Evolutionary conservation across 169 alveolate species (phyloP).

Genomic region (Prorocentrum cordatum): DNA sequence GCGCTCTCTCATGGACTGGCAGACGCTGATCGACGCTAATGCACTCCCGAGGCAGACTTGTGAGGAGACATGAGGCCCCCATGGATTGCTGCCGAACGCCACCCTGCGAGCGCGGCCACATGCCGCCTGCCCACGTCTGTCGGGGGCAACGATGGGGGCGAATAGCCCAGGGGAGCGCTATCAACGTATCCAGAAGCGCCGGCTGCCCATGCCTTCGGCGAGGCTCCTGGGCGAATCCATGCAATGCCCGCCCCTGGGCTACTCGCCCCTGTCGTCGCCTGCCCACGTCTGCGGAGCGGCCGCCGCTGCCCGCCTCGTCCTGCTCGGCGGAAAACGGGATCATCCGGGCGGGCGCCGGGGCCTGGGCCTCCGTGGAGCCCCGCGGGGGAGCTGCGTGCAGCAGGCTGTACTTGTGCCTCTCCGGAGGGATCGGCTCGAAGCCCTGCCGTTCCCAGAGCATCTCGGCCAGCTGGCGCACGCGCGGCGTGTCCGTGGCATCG

Average conservation of each 20-base stretch:
- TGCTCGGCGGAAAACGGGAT: too few species aligned
- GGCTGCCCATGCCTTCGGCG: background rate
- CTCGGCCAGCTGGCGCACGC: background rate
- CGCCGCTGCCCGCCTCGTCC: too few species aligned
- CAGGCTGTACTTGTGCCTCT: conserved; percentile 30
- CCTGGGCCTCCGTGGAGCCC: background rate
- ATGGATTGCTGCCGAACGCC: too few species aligned
- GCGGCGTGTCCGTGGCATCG: background rate
- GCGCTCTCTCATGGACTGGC: background rate
- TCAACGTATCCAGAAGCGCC: too few species aligned
- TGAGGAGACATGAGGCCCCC: background rate
- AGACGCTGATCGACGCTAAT: background rate
- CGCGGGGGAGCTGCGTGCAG: background rate
- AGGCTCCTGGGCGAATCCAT: background rate
- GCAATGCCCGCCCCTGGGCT: background rate
- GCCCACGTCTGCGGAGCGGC: background rate
- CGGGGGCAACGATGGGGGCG: too few species aligned
- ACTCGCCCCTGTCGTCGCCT: background rate
- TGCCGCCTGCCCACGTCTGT: too few species aligned
- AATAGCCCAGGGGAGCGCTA: too few species aligned
- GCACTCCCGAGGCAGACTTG: background rate
- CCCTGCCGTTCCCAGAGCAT: background rate
- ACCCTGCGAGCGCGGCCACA: too few species aligned
- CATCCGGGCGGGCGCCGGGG: background rate
- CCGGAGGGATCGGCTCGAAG: conserved; percentile 9